phyloP scores from a whole-genome alignment of 768 basidiomycete genomes.

The Termitomyces sp. region DNA sequence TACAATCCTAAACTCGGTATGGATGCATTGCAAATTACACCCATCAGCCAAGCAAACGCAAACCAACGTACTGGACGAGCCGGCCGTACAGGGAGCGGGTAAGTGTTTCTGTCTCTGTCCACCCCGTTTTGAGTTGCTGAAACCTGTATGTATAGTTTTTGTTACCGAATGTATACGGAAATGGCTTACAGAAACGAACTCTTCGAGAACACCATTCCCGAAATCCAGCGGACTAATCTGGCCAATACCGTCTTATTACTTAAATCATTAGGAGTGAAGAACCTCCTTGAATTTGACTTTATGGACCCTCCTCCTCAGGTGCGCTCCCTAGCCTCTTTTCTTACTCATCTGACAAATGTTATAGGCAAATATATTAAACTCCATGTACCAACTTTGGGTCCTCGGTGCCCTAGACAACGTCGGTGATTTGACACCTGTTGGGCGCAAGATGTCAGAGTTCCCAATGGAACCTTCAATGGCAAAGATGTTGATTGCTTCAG shows the following conservation, averaged over 20 bases:
- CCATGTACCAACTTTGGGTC: constrained; percentile 99
- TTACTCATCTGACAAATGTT: not conserved
- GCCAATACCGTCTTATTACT: constrained; percentile 94
- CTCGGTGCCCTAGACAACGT: constrained; percentile 96
- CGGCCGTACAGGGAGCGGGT: constrained; percentile 95
- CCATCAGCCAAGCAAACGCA: constrained; percentile 98
- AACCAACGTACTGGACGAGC: constrained; percentile 95
- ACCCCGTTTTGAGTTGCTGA: not conserved
- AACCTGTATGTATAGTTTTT: constrained; percentile 52
- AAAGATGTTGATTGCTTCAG: constrained; percentile 96
- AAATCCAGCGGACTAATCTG: constrained; percentile 96
- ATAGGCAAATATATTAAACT: constrained; percentile 94
- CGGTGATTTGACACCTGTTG: constrained; percentile 89
- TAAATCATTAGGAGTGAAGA: constrained; percentile 96
- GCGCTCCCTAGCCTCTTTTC: constrained; percentile 6
- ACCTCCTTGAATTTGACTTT: constrained; percentile 96
- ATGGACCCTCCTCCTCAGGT: constrained; percentile 99
- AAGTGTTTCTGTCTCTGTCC: not conserved
- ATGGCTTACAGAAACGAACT: constrained; percentile 95
- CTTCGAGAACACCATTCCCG: constrained; percentile 94
- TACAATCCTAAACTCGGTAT: constrained; percentile 99
- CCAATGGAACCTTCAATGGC: constrained; percentile 99
- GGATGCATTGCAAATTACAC: constrained; percentile 98
- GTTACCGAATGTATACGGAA: constrained; percentile 96
- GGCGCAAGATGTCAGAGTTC: constrained; percentile 98